Conservation (phyloP, 169 alveolate species). For the Babesia bovis region DNA sequence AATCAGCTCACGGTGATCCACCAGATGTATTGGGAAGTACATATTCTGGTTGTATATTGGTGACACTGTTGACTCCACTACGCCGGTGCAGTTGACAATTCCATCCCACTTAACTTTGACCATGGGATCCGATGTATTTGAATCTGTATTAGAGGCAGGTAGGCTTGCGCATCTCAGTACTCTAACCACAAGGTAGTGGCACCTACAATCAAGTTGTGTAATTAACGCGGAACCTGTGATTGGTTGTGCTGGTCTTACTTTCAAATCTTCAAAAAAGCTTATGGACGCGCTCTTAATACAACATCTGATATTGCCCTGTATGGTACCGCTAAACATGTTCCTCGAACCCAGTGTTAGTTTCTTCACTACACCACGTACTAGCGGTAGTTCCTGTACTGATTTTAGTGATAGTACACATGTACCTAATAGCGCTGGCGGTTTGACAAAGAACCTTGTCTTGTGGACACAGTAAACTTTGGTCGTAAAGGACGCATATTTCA, state of each 20-base stretch:
- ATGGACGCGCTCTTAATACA: conserved; percentile 70
- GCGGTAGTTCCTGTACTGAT: conserved; percentile 56
- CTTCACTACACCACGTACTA: conserved; percentile 62
- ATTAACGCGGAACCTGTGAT: conserved; percentile 46
- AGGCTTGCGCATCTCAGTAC: conserved; percentile 79
- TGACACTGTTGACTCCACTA: conserved; percentile 66
- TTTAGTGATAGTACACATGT: conserved; percentile 48
- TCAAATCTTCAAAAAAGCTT: conserved; percentile 36
- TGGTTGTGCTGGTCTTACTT: conserved; percentile 49
- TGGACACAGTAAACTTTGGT: conserved; percentile 62
- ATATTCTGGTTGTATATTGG: conserved; percentile 83
- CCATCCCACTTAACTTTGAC: conserved; percentile 88
- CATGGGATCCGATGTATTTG: conserved; percentile 80
- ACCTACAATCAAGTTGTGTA: conserved; percentile 38
- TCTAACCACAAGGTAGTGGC: conserved; percentile 59
- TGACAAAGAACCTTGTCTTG: conserved; percentile 6
- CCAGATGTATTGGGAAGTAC: conserved; percentile 83
- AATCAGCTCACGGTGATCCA: conserved; percentile 78
- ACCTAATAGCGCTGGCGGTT: conserved; percentile 48
- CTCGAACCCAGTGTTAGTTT: conserved; percentile 72
- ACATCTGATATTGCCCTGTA: conserved; percentile 77
- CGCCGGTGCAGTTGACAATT: conserved; percentile 74
- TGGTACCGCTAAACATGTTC: conserved; percentile 75
- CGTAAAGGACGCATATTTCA: conserved; percentile 71
- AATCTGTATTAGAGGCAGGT: conserved; percentile 79